These are phyloP conservation scores for Graphilbum sp. DNA, from an alignment of 2,329 filamentous ascomycete species.

Conservation along the genomic window DNA sequence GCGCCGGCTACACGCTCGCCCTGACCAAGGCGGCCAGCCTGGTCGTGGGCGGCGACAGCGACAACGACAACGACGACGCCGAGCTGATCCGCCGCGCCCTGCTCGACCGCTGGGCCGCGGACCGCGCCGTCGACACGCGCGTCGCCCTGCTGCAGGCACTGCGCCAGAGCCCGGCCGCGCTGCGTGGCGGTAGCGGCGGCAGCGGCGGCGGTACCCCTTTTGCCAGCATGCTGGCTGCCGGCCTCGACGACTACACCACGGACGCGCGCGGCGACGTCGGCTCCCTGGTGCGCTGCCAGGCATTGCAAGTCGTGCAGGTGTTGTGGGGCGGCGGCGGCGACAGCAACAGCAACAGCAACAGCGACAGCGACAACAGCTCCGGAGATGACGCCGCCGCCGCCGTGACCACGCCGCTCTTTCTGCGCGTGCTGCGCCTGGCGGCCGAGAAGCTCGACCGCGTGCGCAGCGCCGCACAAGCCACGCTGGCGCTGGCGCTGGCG, in stretches of 20 bases:
- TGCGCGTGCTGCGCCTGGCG: constrained; percentile 48
- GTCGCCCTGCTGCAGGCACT: constrained; percentile 40
- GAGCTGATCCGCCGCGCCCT: constrained; percentile 26
- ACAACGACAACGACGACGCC: no score
- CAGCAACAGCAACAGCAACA: constrained; percentile 2
- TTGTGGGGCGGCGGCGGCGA: constrained; percentile 24
- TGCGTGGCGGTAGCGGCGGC: constrained; percentile 13
- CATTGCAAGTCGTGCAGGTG: constrained; percentile 57
- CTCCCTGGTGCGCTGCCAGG: constrained; percentile 68
- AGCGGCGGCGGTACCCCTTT: constrained; percentile 17
- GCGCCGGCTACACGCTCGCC: constrained; percentile 35
- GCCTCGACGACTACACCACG: constrained; percentile 79
- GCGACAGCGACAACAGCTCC: no score
- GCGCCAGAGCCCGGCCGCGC: constrained; percentile 26
- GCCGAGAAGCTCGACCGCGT: constrained; percentile 86
- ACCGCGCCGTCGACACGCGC: constrained; percentile 32
- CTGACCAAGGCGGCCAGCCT: constrained; percentile 33
- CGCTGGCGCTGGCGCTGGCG: constrained; percentile 27
- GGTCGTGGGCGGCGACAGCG: no score
- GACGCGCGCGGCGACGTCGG: constrained; percentile 82
- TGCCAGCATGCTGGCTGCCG: constrained; percentile 30
- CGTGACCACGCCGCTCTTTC: constrained; percentile 25
- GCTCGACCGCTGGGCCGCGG: constrained; percentile 33
- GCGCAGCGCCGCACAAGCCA: constrained; percentile 46
- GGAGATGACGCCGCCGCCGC: neutral